phyloP scores from a whole-genome alignment of 2,329 filamentous ascomycete genomes.

The Neofusicoccum laricinum region DNA sequence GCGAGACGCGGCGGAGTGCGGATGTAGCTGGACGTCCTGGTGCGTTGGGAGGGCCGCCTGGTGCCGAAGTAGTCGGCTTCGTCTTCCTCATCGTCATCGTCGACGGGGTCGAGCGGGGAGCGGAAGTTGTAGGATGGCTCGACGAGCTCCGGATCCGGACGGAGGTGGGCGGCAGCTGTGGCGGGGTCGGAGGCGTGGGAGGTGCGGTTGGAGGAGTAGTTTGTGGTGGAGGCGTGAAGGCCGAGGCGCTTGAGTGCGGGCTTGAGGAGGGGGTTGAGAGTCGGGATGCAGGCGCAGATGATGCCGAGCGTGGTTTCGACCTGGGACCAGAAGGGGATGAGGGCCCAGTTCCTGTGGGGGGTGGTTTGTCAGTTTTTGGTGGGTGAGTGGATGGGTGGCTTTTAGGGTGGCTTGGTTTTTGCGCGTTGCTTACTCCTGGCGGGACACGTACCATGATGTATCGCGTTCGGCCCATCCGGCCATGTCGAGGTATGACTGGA shows the following conservation, averaged over 20 bases:
- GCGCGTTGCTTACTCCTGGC: neutral
- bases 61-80: too few relatives aligned
- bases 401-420: too few relatives aligned
- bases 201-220: neutral
- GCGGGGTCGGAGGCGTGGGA: neutral
- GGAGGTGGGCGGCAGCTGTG: too few relatives aligned
- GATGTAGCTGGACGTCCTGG: too few relatives aligned
- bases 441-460: neutral
- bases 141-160: too few relatives aligned
- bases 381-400: too few relatives aligned
- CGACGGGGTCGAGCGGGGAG: too few relatives aligned
- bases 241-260: neutral
- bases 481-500: neutral
- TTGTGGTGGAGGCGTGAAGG: neutral
- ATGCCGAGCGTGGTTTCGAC: constrained; percentile 12
- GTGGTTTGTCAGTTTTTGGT: too few relatives aligned
- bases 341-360: constrained; percentile 13
- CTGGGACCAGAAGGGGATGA: constrained; percentile 12
- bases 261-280: constrained; percentile 3
- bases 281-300: constrained; percentile 11
- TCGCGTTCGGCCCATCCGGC: neutral
- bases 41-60: too few relatives aligned
- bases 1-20: too few relatives aligned
- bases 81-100: too few relatives aligned
- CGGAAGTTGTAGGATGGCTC: too few relatives aligned